A percentile compares a stretch with the other conserved stretches of the same genome.
Conservation (phyloP, 371 early-diverging fungal genomes). For the Mortierella sp. region DNA sequence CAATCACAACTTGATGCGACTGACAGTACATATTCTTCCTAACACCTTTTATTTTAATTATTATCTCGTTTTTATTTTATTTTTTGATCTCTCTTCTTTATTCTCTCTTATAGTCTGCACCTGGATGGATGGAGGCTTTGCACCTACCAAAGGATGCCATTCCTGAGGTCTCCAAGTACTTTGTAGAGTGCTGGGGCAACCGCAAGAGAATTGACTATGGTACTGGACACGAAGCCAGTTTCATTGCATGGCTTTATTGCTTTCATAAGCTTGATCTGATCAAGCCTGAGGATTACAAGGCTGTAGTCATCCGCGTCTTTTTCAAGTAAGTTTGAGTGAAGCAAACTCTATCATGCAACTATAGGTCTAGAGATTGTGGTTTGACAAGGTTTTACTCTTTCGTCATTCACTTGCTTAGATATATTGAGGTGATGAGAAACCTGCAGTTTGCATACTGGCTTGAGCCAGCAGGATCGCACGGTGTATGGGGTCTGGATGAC, state of each 20-base stretch:
- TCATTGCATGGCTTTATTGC: constrained; percentile 93
- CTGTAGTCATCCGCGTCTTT: constrained; percentile 87
- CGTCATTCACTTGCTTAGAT: constrained; percentile 57
- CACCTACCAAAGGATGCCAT: constrained; percentile 61
- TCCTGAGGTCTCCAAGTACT: constrained; percentile 83
- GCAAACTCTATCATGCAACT: background rate
- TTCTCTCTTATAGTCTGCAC: constrained; percentile 37
- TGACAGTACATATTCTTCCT: background rate
- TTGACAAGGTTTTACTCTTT: too few species aligned
- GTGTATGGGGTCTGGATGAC: constrained; percentile 99
- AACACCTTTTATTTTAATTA: background rate
- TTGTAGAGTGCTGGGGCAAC: constrained; percentile 94
- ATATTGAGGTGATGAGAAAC: constrained; percentile 88
- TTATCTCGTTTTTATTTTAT: background rate
- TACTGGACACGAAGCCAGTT: constrained; percentile 99
- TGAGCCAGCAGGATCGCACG: constrained; percentile 99
- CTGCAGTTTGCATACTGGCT: constrained; percentile 95
- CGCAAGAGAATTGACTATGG: constrained; percentile 98
- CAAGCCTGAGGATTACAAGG: constrained; percentile 69
- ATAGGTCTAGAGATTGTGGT: constrained; percentile 6
- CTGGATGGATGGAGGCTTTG: constrained; percentile 56
- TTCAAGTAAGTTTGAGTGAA: constrained; percentile 64
- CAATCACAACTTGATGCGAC: background rate
- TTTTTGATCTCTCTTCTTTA: too few species aligned
- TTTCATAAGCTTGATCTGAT: constrained; percentile 80